These are phyloP conservation scores for Cercospora janseana DNA, from an alignment of 2,329 filamentous ascomycete species.

Conservation along the genomic window DNA sequence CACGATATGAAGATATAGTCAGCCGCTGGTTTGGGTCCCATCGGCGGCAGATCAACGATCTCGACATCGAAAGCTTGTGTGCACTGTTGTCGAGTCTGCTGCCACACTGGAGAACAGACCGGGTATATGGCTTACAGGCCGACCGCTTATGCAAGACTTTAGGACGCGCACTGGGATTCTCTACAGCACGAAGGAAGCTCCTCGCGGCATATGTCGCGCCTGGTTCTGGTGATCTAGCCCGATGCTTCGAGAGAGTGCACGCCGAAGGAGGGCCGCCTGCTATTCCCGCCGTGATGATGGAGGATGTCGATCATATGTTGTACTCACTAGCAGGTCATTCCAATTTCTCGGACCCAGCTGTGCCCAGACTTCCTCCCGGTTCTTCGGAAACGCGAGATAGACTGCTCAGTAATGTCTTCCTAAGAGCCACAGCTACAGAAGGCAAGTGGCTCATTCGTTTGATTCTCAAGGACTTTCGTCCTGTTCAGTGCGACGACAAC, in stretches of 20 bases:
- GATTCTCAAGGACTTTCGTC: slow-evolving; percentile 72
- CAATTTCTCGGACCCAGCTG: slow-evolving; percentile 66
- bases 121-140: slow-evolving; percentile 70
- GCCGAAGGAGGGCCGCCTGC: slow-evolving; percentile 52
- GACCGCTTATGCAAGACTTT: slow-evolving; percentile 65
- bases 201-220: slow-evolving; percentile 62
- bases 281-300: slow-evolving; percentile 56
- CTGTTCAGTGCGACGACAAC: slow-evolving; percentile 60
- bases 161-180: slow-evolving; percentile 63
- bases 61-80: slow-evolving; percentile 54
- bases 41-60: slow-evolving; percentile 55
- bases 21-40: slow-evolving; percentile 68
- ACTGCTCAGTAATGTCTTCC: slow-evolving; percentile 58
- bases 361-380: slow-evolving; percentile 40
- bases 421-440: slow-evolving; percentile 62
- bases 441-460: slow-evolving; percentile 86
- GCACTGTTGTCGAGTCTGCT: slow-evolving; percentile 74
- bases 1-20: slow-evolving; percentile 43
- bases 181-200: slow-evolving; percentile 58
- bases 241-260: slow-evolving; percentile 67
- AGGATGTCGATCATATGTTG: slow-evolving; percentile 69
- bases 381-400: slow-evolving; percentile 41
- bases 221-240: slow-evolving; percentile 65
- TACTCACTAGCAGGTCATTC: slow-evolving; percentile 65
- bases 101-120: slow-evolving; percentile 71